Evolutionary conservation across 371 early-diverging fungal species (phyloP).

Genomic region (Smittium mucronatum): DNA sequence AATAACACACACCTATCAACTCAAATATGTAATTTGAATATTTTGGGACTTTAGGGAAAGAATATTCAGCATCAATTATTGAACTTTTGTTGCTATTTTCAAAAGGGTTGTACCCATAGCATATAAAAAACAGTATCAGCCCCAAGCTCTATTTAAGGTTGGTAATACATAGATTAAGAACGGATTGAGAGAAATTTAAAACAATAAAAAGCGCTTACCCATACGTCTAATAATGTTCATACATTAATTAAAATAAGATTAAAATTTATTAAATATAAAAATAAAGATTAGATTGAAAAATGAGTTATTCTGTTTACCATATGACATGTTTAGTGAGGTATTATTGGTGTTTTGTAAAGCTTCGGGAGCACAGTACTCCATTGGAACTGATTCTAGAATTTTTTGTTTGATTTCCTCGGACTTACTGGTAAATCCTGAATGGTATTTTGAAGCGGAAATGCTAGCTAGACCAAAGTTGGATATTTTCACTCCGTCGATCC

Average conservation of each 20-base stretch:
- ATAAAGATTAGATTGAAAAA: background rate
- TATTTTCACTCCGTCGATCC: background rate
- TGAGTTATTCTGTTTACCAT: background rate
- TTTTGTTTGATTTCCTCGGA: background rate
- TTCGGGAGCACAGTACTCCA: background rate
- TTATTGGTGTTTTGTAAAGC: background rate
- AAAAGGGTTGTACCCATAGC: background rate
- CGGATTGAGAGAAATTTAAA: background rate
- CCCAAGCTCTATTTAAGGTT: background rate
- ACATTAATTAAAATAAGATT: background rate
- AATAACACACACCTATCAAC: background rate
- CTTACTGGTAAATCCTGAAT: background rate
- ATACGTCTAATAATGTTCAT: background rate
- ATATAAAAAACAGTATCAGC: background rate
- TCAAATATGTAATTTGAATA: background rate
- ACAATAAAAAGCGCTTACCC: background rate
- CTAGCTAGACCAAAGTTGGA: background rate
- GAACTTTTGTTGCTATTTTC: background rate
- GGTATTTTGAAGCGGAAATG: background rate
- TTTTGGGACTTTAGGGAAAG: background rate
- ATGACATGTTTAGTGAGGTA: background rate
- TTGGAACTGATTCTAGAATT: background rate
- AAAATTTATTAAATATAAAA: background rate
- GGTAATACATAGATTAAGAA: background rate
- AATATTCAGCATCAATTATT: background rate